Evolutionary conservation across 192 early-diverging fungal genomes (phyloP), one percentile per base, ranked within the genome.

Genomic region (Coemansia erecta): DNA sequence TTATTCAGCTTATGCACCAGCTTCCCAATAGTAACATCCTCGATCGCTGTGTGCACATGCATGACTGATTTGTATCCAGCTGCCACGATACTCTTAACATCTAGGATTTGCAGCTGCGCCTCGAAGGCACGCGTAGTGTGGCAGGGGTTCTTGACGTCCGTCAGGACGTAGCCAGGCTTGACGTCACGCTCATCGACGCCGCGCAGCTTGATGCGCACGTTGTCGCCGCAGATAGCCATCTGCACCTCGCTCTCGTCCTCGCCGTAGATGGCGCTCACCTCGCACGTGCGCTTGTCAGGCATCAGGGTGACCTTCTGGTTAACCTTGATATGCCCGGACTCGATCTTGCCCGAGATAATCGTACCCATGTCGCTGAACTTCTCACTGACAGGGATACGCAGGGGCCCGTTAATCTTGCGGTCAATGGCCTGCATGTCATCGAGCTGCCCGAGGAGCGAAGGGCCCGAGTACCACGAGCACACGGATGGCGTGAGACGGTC

Each of bases 301-400:
- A 99, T 96, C 54, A 99, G 72, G 33, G 95, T 49, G 3, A 98
- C 82, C 60, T 60, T 66, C 55, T 94, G 89, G 33, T 94, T 94
- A 82, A 94, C 90, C 80, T 85, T 90, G 58, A 99, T 73, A 47
- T 81, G 80, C 24, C 97, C 97, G 31, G 92, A 90, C 76, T 99
- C 97, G 57, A 99, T 85, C 84, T 99, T 99, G 60, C 97, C 97
- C 14, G 88, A 87, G 35, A 97, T 84, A 37, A 99, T 77, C 2
- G 93, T 95, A 56, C 97, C 97, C 95, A 98, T 96, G 68, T 99
- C 95, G 87, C 91, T 92, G 84, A 92, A 93, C 68, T 94, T 97
- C 72, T 96, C 95, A 60, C 88, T 85, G 68, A 99, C 88, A 48
- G 97, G 93, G 73, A 99, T 89, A 74, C 95, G 87, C 58, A 99